A percentile compares a stretch with the other conserved stretches of the same genome.
Conservation (phyloP, 75 land plant genomes). For the Pinus taeda region DNA sequence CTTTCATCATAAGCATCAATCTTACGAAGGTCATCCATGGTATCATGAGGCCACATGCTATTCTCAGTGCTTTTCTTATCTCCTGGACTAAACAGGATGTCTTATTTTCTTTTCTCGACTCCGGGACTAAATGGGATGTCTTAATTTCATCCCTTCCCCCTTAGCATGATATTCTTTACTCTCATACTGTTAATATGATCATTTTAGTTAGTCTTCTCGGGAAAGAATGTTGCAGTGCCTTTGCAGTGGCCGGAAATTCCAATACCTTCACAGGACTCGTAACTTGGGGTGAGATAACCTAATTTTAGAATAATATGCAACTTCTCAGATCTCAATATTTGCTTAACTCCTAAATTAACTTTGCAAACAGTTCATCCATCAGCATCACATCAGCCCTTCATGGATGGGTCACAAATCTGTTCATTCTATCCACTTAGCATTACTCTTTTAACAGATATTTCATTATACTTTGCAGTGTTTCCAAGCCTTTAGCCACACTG, state of each 20-base stretch:
- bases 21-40: conserved; percentile 37
- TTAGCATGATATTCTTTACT: conserved; percentile 78
- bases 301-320: not conserved
- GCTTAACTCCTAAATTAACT: not conserved
- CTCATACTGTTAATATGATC: conserved; percentile 43
- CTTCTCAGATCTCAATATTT: conserved; percentile 4
- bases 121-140: too few species aligned
- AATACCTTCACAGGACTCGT: not conserved
- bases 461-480: conserved; percentile 1
- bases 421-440: not conserved
- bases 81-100: conserved; percentile 55
- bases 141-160: conserved; percentile 47
- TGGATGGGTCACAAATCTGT: not conserved
- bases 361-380: not conserved
- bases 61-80: conserved; percentile 63
- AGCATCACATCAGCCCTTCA: not conserved
- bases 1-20: conserved; percentile 55
- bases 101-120: conserved; percentile 27
- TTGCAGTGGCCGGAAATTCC: not conserved
- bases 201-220: conserved; percentile 13
- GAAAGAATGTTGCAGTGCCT: not conserved
- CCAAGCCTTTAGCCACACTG: not conserved
- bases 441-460: conserved; percentile 1
- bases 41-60: conserved; percentile 55
- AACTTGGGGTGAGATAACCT: not conserved